Conservation (phyloP, 768 basidiomycete genomes). For the Lactarius pseudohatsudake region DNA sequence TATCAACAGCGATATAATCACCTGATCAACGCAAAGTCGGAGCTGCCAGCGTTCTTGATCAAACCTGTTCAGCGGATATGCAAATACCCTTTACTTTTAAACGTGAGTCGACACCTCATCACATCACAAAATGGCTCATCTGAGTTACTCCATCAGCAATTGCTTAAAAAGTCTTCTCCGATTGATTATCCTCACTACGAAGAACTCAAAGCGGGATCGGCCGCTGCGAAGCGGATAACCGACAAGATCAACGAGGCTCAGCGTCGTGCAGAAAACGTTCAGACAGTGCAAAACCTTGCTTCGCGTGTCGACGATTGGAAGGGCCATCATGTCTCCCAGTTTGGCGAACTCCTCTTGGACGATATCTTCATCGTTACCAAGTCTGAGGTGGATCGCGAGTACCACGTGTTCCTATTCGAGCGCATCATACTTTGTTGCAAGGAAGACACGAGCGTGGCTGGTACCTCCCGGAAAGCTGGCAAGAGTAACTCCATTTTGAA, state of each 20-base stretch:
- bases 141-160: constrained; percentile 47
- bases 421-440: constrained; percentile 99
- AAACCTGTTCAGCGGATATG: constrained; percentile 98
- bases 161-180: constrained; percentile 68
- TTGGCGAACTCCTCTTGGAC: constrained; percentile 91
- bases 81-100: constrained; percentile 95
- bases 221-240: constrained; percentile 88
- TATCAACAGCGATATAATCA: constrained; percentile 65
- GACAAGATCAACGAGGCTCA: constrained; percentile 96
- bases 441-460: constrained; percentile 61
- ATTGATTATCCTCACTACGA: constrained; percentile 68
- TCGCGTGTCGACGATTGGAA: constrained; percentile 97
- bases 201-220: constrained; percentile 81
- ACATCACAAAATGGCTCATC: constrained; percentile 22
- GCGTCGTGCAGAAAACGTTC: constrained; percentile 86
- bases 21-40: constrained; percentile 87
- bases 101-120: constrained; percentile 51
- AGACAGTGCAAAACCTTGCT: constrained; percentile 84
- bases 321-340: constrained; percentile 92
- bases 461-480: constrained; percentile 62
- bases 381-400: constrained; percentile 94
- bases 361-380: constrained; percentile 96
- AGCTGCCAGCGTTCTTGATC: constrained; percentile 95
- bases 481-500: constrained; percentile 91
- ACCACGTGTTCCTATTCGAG: constrained; percentile 98